These are phyloP conservation scores for Crinitomyces ghanaensis DNA, from an alignment of 805 yeast species.

Conservation along the genomic window DNA sequence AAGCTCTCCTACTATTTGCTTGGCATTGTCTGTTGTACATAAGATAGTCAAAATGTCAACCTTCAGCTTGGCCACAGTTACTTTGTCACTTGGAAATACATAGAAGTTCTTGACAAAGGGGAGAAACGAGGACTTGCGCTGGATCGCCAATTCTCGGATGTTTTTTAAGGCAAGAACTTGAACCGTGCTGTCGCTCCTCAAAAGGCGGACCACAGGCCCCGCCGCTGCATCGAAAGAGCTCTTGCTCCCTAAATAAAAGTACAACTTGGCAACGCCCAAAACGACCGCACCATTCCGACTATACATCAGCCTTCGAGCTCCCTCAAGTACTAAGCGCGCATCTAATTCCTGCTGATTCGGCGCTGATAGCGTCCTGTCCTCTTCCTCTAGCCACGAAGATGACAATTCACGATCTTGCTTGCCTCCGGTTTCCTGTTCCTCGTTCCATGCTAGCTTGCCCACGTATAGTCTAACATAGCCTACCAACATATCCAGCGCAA, in stretches of 20 bases:
- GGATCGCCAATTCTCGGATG: slow-evolving; percentile 31
- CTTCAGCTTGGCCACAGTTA: slow-evolving; percentile 38
- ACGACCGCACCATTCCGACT: slow-evolving; percentile 50
- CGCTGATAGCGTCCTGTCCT: slow-evolving; percentile 21
- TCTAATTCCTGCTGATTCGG: slow-evolving; percentile 31
- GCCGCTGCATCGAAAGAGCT: slow-evolving; percentile 40
- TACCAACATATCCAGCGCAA: slow-evolving; percentile 49
- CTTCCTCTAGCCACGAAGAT: slow-evolving; percentile 11
- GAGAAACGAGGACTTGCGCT: slow-evolving; percentile 25
- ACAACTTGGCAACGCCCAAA: slow-evolving; percentile 46
- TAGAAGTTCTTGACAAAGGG: slow-evolving; percentile 31
- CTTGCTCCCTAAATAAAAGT: slow-evolving; percentile 48
- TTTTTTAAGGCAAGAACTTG: slow-evolving; percentile 36
- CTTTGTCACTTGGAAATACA: slow-evolving; percentile 44
- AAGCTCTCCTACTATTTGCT: too few species aligned
- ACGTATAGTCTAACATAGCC: slow-evolving; percentile 55
- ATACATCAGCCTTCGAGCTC: slow-evolving; percentile 36
- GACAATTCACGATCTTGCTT: background rate
- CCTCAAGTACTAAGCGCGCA: slow-evolving; percentile 39
- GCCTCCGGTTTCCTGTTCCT: slow-evolving; percentile 29
- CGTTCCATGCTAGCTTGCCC: slow-evolving; percentile 38
- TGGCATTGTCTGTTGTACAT: slow-evolving; percentile 42
- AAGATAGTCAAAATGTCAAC: slow-evolving; percentile 49
- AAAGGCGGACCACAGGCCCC: slow-evolving; percentile 36
- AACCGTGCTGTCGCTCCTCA: slow-evolving; percentile 26